phyloP scores from a whole-genome alignment of 345 rosid species.

The Noccaea bulbosa region DNA sequence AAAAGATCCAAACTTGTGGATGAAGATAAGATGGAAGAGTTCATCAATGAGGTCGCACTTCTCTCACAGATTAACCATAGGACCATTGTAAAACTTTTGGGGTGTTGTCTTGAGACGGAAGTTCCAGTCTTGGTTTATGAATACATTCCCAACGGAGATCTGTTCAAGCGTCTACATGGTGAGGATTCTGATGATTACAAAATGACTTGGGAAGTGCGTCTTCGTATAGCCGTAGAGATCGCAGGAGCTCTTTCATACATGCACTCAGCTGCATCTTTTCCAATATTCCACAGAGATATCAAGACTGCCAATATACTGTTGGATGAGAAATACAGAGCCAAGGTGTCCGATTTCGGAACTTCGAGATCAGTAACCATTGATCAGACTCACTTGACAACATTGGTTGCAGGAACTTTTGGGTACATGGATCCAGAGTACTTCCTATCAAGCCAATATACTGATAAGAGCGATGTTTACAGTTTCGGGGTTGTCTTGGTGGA shows the following conservation, averaged over 20 bases:
- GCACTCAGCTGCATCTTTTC: constrained; percentile 45
- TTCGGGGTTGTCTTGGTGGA: constrained; percentile 81
- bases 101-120: constrained; percentile 48
- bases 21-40: constrained; percentile 41
- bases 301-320: constrained; percentile 49
- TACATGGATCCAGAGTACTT: constrained; percentile 43
- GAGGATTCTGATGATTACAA: background rate
- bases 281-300: constrained; percentile 51
- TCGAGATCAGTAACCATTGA: constrained; percentile 49
- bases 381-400: constrained; percentile 37
- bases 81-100: constrained; percentile 44
- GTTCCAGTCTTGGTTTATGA: constrained; percentile 43
- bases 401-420: constrained; percentile 35
- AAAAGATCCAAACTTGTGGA: constrained; percentile 37
- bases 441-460: constrained; percentile 28
- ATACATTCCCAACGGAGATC: constrained; percentile 48
- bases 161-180: constrained; percentile 46
- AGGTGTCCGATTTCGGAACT: constrained; percentile 55
- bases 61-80: constrained; percentile 47
- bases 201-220: constrained; percentile 49
- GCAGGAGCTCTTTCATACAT: constrained; percentile 45
- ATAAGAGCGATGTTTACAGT: constrained; percentile 55
- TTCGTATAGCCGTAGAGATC: constrained; percentile 43
- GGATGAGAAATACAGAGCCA: constrained; percentile 41
- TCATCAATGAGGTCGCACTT: constrained; percentile 52